phyloP scores from a whole-genome alignment of 192 early-diverging fungal genomes.

The Chytriomyces sp. region DNA sequence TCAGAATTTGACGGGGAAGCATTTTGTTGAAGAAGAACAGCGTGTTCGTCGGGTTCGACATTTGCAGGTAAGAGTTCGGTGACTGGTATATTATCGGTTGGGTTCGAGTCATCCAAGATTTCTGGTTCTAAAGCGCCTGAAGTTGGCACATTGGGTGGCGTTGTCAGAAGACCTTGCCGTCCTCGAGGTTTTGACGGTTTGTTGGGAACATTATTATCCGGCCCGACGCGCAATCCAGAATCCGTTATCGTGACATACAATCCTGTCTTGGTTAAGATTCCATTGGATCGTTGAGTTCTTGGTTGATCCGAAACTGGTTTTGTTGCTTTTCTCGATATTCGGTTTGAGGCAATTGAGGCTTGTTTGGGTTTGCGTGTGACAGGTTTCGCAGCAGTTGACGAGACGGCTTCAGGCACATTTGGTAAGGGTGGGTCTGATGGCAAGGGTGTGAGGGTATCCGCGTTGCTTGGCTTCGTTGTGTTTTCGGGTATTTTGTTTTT shows the following conservation, averaged over 20 bases:
- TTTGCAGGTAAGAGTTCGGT: neutral
- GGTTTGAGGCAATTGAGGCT: neutral
- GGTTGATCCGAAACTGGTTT: neutral
- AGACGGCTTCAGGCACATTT: neutral
- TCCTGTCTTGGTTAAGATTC: slow-evolving; percentile 28
- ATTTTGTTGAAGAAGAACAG: neutral
- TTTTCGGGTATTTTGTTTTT: neutral
- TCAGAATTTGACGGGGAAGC: neutral
- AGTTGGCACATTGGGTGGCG: neutral
- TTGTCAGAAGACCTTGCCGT: neutral
- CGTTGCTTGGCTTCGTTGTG: neutral
- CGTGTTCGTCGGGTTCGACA: neutral
- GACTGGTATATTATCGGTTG: neutral
- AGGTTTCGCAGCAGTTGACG: neutral
- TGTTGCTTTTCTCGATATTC: neutral
- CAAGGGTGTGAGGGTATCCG: neutral
- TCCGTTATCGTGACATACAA: slow-evolving; percentile 30
- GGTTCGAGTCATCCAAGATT: neutral
- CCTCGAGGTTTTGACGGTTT: neutral
- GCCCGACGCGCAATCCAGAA: neutral
- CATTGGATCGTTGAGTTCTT: neutral
- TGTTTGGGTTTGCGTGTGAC: neutral
- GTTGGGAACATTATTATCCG: neutral
- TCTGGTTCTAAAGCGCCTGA: neutral
- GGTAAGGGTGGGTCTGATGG: neutral